phyloP scores from a whole-genome alignment of 164 flowering plant species.

The Chloranthus sessilifolius region DNA sequence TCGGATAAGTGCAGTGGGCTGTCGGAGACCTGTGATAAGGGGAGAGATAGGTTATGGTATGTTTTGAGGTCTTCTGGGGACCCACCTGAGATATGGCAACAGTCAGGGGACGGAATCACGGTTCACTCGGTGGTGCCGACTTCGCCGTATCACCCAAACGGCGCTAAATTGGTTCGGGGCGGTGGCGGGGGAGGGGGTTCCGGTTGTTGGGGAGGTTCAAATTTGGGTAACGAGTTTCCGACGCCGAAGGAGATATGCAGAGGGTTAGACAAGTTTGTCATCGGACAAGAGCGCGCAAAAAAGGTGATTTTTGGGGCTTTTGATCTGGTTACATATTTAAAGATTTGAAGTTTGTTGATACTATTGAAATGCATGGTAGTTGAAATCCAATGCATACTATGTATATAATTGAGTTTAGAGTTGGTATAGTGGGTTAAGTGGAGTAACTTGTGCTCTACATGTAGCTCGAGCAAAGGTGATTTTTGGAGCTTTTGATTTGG shows the following conservation, averaged over 20 bases:
- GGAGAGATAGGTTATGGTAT: constrained; percentile 7
- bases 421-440: too few species aligned
- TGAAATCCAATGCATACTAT: too few species aligned
- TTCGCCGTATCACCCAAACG: constrained; percentile 5
- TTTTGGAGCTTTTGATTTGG: too few species aligned
- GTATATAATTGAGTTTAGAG: too few species aligned
- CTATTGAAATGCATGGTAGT: too few species aligned
- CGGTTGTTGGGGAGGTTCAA: constrained; percentile 80
- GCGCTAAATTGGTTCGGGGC: constrained; percentile 18
- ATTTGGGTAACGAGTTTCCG: constrained; percentile 67
- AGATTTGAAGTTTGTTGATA: too few species aligned
- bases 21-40: background rate
- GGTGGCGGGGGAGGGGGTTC: constrained; percentile 51
- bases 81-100: constrained; percentile 90
- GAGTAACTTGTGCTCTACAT: too few species aligned
- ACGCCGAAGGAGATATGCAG: constrained; percentile 90
- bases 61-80: constrained; percentile 45
- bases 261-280: constrained; percentile 89
- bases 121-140: constrained; percentile 18
- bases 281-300: constrained; percentile 91
- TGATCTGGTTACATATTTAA: too few species aligned
- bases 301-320: constrained; percentile 48
- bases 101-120: constrained; percentile 51
- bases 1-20: constrained; percentile 5
- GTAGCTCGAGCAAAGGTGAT: too few species aligned